Evolutionary conservation across 768 basidiomycete species (phyloP), one percentile per base, ranked within the genome.

Genomic region (Harrya chromipes): DNA sequence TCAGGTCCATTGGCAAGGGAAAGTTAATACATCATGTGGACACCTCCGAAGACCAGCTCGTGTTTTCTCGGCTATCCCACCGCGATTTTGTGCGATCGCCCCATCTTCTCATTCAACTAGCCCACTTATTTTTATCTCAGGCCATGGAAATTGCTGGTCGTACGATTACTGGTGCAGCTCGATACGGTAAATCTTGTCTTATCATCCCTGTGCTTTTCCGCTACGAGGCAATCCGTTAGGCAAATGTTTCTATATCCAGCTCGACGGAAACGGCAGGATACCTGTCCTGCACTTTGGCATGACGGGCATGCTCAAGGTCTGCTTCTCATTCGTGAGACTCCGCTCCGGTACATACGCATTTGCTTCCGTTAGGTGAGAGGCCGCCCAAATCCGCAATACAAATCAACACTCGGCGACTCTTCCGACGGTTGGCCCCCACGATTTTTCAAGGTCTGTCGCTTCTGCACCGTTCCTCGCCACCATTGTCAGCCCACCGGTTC

Each of bases 281-380:
- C 87, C 87, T 4, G 83, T 90, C 3, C 67, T 90, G 41, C 88
- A 90, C 61, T 87, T 90, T 56, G 89, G 88, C 2, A 91, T 90
- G 89, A 90, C 87, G 1, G 88, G 88, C n/a, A 85, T 82, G 80
- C 71, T 90, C 29, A 83, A 85, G 70, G 84, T 81, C 44, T 29
- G 63, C 37, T 17, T 9, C 0, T 20, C 9, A 24, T 14, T 27
- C 24, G 34, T 43, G 51, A 19, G 20, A 21, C 17, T 26, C 17
- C 16, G 24, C 16, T 1, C 13, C 7, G 6, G 38, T 43, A n/a
- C n/a, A n/a, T 21, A 27, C 40, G 35, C 38, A 20, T 26, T 46
- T 39, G 17, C 40, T 31, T 35, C 43, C 39, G 11, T 40, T 31
- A 62, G 78, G 74, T 79, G 14, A 80, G 74, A 60, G 83, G 81